Base-by-base conservation (phyloP, 192 early-diverging fungal species). In the Coemansia sp. region DNA sequence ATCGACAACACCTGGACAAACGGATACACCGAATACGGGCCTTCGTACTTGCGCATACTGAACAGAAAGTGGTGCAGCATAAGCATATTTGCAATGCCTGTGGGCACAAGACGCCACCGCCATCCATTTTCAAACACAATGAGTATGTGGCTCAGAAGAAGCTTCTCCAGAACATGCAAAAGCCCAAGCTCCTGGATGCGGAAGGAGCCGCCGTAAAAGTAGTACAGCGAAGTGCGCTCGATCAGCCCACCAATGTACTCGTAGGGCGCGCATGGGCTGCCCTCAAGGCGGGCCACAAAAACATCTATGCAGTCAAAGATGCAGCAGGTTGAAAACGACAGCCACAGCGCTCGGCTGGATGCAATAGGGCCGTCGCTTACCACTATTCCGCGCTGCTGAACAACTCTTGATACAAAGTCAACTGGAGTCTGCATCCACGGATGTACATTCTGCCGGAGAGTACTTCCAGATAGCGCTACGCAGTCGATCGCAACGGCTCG, bases 51-150 rank as follows among this genome's bases (percentile, higher is more conserved):
- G 34, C 63, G 63, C 70, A 75, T 65, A 51, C 72, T 72, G 35
- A 75, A 72, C 20, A 64, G 45, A 66, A 75, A 81, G 56, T 81
- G 78, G 56, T 75, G 65, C 55, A 81, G 35, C 49, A 66, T 39
- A 40, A 81, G 60, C 39, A 63, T 29, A 20, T 72, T 75, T 33
- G 66, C 62, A 3, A 37, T 42, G 5, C 49, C 78, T 0, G 78
- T 81, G 10, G 78, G 78, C 5, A 81, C n/a, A 51, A 81, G 49
- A 0, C 78, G 72, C 78, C 78, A 81, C 43, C 74, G 72, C 78
- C 78, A 81, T 18, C 78, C 78, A 43, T 55, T 75, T 6, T 66
- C 61, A 28, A 75, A 56, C 45, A 55, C 37, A 23, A 75, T 52
- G 35, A 81, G 67, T 31, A 65, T 33, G 21, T 66, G 49, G 34